These are phyloP conservation scores for Mallotus nudiflorus DNA, from an alignment of 345 rosid species.

Conservation along the genomic window DNA sequence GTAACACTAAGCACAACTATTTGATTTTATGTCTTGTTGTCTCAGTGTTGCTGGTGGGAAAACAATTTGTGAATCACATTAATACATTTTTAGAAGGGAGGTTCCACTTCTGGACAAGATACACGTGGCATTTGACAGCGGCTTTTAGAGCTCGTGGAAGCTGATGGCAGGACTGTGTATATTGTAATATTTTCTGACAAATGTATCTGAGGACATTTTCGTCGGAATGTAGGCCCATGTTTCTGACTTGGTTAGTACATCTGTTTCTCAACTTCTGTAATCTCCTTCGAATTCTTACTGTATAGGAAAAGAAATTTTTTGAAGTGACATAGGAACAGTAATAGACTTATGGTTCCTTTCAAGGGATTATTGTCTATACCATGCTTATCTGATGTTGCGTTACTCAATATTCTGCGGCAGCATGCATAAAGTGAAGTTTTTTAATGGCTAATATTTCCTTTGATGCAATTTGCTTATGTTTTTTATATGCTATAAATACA, in stretches of 20 bases:
- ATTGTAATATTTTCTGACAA: conserved; percentile 82
- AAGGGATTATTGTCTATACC: conserved; percentile 5
- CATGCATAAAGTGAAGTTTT: neutral
- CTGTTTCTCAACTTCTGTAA: conserved; percentile 72
- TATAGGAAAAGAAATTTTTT: too few relatives aligned
- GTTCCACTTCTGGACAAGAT: conserved; percentile 27
- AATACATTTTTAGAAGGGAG: conserved; percentile 21
- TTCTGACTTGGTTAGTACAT: conserved; percentile 92
- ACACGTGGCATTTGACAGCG: conserved; percentile 30
- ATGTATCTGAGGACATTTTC: conserved; percentile 66
- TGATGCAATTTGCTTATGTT: neutral
- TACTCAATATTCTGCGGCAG: neutral
- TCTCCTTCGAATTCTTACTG: conserved; percentile 40
- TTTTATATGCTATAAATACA: neutral
- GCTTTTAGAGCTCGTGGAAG: conserved; percentile 42
- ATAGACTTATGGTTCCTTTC: conserved; percentile 11
- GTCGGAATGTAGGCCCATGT: conserved; percentile 68
- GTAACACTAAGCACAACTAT: neutral
- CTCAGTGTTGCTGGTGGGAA: conserved; percentile 30
- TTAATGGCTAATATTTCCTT: neutral
- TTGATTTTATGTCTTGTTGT: too few relatives aligned
- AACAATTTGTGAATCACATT: conserved; percentile 24
- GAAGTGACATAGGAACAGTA: conserved; percentile 11
- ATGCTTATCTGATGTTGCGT: neutral
- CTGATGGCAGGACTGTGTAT: conserved; percentile 71